A percentile compares a stretch with the other conserved stretches of the same genome.
These are phyloP conservation scores for Aspergillus terreus DNA, from an alignment of 2,329 filamentous ascomycete genomes.

Conservation along the genomic window DNA sequence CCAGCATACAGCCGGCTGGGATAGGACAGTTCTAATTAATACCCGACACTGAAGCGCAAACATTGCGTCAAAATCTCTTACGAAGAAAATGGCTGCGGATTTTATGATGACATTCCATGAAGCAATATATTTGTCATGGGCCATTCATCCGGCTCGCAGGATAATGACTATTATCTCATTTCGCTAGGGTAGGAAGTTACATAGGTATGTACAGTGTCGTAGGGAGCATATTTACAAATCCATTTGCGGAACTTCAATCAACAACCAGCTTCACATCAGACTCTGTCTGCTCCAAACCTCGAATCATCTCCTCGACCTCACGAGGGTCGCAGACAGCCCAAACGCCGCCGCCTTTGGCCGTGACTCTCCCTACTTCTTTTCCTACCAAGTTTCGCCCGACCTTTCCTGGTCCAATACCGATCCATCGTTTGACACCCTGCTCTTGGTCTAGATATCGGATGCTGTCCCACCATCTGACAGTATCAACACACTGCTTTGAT, in stretches of 20 bases:
- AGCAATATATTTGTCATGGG: too few relatives aligned
- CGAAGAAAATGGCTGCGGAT: too few relatives aligned
- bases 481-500: constrained; percentile 81
- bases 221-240: too few relatives aligned
- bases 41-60: neutral
- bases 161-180: too few relatives aligned
- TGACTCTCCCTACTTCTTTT: constrained; percentile 84
- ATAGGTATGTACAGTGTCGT: too few relatives aligned
- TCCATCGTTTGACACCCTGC: constrained; percentile 75
- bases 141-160: too few relatives aligned
- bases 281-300: constrained; percentile 63
- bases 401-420: constrained; percentile 90
- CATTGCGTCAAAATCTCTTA: neutral
- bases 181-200: too few relatives aligned
- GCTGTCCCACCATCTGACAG: constrained; percentile 90
- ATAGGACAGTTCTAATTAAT: neutral
- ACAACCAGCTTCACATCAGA: constrained; percentile 4
- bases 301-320: constrained; percentile 67
- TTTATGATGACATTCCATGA: too few relatives aligned
- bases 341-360: constrained; percentile 82
- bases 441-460: constrained; percentile 86
- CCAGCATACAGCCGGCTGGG: too few relatives aligned
- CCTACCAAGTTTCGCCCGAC: constrained; percentile 90
- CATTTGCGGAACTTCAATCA: too few relatives aligned
- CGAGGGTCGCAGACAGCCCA: constrained; percentile 84